Conservation (phyloP, 768 basidiomycete genomes). For the Coprinopsis cinerea region DNA sequence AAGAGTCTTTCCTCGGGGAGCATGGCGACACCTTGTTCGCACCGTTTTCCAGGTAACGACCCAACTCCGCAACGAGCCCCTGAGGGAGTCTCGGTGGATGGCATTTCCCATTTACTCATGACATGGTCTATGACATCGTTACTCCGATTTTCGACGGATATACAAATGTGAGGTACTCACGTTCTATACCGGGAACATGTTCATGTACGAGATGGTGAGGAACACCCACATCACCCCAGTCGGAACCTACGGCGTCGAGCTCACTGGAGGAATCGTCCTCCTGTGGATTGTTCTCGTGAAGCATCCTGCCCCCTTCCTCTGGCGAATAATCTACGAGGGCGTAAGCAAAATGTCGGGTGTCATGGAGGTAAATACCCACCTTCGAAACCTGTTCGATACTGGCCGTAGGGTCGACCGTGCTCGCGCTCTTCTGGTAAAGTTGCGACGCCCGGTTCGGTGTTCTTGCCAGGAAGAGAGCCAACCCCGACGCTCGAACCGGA, state of each 20-base stretch:
- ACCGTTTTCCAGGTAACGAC: slow-evolving; percentile 1
- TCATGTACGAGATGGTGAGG: background rate
- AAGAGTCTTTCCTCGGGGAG: slow-evolving; percentile 2
- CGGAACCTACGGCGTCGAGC: no score
- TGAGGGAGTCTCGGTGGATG: background rate
- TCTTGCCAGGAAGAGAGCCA: slow-evolving; percentile 42
- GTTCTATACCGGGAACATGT: background rate
- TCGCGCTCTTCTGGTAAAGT: slow-evolving; percentile 38
- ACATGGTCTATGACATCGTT: slow-evolving; percentile 3
- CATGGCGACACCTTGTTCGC: slow-evolving; percentile 4
- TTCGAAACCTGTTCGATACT: slow-evolving; percentile 6
- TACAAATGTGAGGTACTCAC: background rate
- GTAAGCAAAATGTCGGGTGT: background rate
- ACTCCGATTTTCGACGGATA: background rate
- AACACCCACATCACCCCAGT: background rate
- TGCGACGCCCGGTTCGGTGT: slow-evolving; percentile 37
- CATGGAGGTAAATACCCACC: background rate
- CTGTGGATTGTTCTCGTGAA: background rate
- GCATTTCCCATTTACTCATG: slow-evolving; percentile 6
- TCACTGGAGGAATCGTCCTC: background rate
- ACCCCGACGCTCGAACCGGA: slow-evolving; percentile 32
- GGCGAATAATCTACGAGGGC: slow-evolving; percentile 1
- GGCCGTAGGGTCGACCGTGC: slow-evolving; percentile 3
- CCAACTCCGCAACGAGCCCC: slow-evolving; percentile 2
- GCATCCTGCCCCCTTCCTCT: background rate